A percentile compares a stretch with the other conserved stretches of the same genome.
Conservation (phyloP, 176 grass and related monocot genomes). For the Coix lacrymajobi region DNA sequence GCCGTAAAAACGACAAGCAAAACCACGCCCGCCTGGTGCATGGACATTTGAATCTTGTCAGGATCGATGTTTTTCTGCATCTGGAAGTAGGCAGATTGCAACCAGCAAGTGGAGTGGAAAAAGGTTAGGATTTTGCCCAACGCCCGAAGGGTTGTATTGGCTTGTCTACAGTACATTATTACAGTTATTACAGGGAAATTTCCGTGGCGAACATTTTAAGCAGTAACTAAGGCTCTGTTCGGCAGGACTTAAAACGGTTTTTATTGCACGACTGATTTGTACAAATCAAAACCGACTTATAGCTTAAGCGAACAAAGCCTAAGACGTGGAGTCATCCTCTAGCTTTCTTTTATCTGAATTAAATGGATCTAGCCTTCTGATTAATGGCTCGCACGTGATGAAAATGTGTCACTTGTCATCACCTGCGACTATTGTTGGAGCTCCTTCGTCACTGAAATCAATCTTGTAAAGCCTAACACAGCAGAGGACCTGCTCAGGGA, state of each 20-base stretch:
- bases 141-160: background rate
- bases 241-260: too few relatives aligned
- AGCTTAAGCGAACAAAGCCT: too few relatives aligned
- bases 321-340: background rate
- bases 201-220: background rate
- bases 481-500: constrained; percentile 92
- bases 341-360: background rate
- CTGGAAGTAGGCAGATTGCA: background rate
- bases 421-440: constrained; percentile 62
- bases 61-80: background rate
- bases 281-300: too few relatives aligned
- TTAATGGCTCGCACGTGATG: background rate
- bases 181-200: background rate
- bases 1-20: too few relatives aligned
- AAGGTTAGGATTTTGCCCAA: constrained; percentile 13
- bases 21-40: background rate
- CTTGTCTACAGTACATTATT: constrained; percentile 23
- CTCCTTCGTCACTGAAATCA: constrained; percentile 70
- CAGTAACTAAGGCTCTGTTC: too few relatives aligned
- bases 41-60: background rate
- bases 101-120: background rate
- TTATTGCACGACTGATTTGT: too few relatives aligned
- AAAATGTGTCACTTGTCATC: constrained; percentile 46
- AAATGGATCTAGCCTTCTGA: constrained; percentile 28
- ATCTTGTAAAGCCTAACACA: constrained; percentile 91